A percentile compares a stretch with the other conserved stretches of the same genome.
These are phyloP conservation scores for Pseudotulostoma volvatum DNA, from an alignment of 495 filamentous ascomycete genomes.

Conservation along the genomic window DNA sequence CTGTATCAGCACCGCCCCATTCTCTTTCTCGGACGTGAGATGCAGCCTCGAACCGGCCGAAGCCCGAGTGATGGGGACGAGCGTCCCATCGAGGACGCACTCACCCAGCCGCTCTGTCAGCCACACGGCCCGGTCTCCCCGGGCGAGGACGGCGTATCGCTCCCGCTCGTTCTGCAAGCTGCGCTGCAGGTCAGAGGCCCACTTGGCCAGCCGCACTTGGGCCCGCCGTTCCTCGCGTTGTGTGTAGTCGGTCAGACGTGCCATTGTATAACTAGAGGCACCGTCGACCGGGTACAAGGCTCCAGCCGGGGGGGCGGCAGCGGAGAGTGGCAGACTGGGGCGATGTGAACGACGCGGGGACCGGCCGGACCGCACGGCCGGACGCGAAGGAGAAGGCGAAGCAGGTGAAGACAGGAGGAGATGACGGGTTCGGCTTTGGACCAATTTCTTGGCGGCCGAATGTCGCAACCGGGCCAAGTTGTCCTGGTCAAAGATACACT, in stretches of 20 bases:
- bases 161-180: conserved; percentile 68
- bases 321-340: conserved; percentile 8
- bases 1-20: conserved; percentile 12
- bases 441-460: conserved; percentile 69
- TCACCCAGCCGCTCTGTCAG: conserved; percentile 60
- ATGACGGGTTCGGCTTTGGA: conserved; percentile 42
- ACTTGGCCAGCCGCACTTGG: conserved; percentile 68
- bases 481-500: conserved; percentile 60
- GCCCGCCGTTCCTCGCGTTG: conserved; percentile 58
- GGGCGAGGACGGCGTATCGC: conserved; percentile 52
- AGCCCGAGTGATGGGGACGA: conserved; percentile 35
- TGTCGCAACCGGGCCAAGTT: conserved; percentile 79
- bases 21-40: conserved; percentile 8
- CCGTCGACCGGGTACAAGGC: conserved; percentile 13
- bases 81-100: conserved; percentile 53
- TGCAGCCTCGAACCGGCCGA: conserved; percentile 18
- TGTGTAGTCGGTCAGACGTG: conserved; percentile 53
- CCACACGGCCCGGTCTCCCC: conserved; percentile 63
- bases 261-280: conserved; percentile 46
- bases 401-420: conserved; percentile 2
- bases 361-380: not conserved
- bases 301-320: conserved; percentile 8
- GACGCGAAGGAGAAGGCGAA: conserved; percentile 7
- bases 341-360: conserved; percentile 2
- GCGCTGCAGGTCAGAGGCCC: conserved; percentile 78